Base-by-base conservation (phyloP, 2,329 filamentous ascomycete genomes). In the Beauveria medogensis region DNA sequence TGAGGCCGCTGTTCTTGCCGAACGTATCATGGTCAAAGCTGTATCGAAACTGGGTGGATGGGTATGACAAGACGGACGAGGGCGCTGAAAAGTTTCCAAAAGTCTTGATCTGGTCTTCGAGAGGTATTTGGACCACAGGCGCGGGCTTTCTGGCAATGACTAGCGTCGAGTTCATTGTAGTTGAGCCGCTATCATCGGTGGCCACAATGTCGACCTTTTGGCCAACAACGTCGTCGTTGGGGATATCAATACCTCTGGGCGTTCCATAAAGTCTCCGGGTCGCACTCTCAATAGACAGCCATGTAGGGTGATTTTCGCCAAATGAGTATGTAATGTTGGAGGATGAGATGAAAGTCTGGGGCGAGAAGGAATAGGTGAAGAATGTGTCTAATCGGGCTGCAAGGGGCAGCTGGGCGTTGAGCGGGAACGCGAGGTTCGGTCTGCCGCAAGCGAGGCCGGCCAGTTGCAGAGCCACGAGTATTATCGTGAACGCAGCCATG, bases 401-500 rank as follows among this genome's bases (percentile, higher is more conserved):
- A 3, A 88, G 87, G 37, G 91, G 91, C 1, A 95, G 81, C 72
- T 96, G 92, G 2, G 90, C 86, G 73, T 94, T 95, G 72, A 96
- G 80, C 1, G 91, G 91, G 67, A 92, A 93, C 52, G 78, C 75
- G 53, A 79, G 69, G 26, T 71, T 68, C 12, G 82, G 82, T 20
- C 72, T 68, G 57, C 75, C 71, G 43, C 62, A 65, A n/a, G 70
- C 61, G n/a, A 63, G 44, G 51, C 56, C 30, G 51, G 52, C 61
- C 26, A 60, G 46, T 52, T 68, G 62, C 52, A 75, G 63, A 63
- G 67, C 57, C 63, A 65, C 62, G 67, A 69, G 56, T 63, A 64
- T 60, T 60, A 65, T 66, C 59, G 67, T 60, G 59, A 69, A 66
- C 60, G 66, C 67, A 61, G 68, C 67, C 74, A 75, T 72, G 63